A percentile compares a stretch with the other conserved stretches of the same genome.
Evolutionary conservation across 2,329 filamentous ascomycete genomes (phyloP).

Genomic region (Aspergillus amoenus): DNA sequence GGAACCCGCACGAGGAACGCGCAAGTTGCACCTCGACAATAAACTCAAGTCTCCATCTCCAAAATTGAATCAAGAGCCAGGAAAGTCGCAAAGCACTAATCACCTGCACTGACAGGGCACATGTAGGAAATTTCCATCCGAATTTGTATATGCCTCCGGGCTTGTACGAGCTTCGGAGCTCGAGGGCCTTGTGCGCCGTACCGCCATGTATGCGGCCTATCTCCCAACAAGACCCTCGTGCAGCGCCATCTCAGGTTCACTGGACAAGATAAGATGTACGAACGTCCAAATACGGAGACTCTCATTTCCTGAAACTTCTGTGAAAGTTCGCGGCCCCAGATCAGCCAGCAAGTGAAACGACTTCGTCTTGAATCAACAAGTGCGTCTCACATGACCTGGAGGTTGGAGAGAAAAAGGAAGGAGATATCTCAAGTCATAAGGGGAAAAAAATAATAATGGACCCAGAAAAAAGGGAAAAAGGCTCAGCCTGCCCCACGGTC

Average conservation of each 20-base stretch:
- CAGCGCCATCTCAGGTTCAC: neutral
- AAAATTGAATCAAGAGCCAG: neutral
- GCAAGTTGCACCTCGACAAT: neutral
- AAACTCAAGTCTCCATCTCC: conserved; percentile 7
- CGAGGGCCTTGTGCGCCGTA: conserved; percentile 1
- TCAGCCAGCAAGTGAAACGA: conserved; percentile 3
- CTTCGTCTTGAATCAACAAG: neutral
- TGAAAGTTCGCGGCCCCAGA: neutral
- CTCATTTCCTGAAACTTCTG: conserved; percentile 2
- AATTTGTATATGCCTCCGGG: conserved; percentile 9
- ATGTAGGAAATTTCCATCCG: neutral
- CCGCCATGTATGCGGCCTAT: neutral
- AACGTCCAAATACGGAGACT: neutral
- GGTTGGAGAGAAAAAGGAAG: neutral
- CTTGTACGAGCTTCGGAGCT: conserved; percentile 9
- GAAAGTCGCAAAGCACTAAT: conserved; percentile 1
- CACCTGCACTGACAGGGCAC: neutral
- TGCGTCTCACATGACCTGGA: conserved; percentile 1
- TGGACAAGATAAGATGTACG: neutral
- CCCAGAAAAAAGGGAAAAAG: conserved; percentile 3
- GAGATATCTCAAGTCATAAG: neutral
- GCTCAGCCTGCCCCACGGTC: conserved; percentile 12
- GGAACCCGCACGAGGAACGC: neutral
- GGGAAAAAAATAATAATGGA: neutral
- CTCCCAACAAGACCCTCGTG: conserved; percentile 1